phyloP scores from a whole-genome alignment of 257 asterid species.

The Forsythia viridissima region DNA sequence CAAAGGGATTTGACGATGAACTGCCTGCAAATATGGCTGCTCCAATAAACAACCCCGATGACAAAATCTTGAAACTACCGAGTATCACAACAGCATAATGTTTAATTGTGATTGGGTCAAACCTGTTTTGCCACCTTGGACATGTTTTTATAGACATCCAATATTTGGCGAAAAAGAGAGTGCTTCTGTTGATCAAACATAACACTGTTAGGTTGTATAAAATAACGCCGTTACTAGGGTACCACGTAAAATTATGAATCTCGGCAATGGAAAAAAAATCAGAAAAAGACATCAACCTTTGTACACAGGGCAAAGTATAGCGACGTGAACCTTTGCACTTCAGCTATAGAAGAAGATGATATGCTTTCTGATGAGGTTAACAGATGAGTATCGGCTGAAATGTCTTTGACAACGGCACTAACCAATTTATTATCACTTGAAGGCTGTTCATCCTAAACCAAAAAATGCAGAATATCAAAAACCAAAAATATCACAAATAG shows the following conservation, averaged over 20 bases:
- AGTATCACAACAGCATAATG: not conserved
- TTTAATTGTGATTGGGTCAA: constrained; percentile 19
- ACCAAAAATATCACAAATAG: constrained; percentile 15
- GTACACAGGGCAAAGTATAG: constrained; percentile 95
- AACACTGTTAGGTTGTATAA: constrained; percentile 17
- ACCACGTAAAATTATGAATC: constrained; percentile 11
- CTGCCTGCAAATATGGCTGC: constrained; percentile 61
- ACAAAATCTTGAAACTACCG: constrained; percentile 18
- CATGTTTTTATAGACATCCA: constrained; percentile 58
- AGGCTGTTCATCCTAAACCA: constrained; percentile 57
- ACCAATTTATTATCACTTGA: constrained; percentile 45
- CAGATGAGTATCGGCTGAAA: constrained; percentile 45
- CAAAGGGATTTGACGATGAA: constrained; percentile 82
- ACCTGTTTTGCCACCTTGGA: constrained; percentile 85
- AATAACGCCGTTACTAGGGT: not conserved
- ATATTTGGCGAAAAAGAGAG: constrained; percentile 78
- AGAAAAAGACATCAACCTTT: constrained; percentile 51
- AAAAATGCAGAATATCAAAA: constrained; percentile 18
- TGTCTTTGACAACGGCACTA: constrained; percentile 39
- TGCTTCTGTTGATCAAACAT: constrained; percentile 68
- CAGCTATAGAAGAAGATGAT: constrained; percentile 55
- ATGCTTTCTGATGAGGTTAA: constrained; percentile 54
- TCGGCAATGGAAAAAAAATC: not conserved
- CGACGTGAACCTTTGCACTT: constrained; percentile 84
- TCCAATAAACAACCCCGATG: constrained; percentile 23